Evolutionary conservation across 208 protist genomes (phyloP), one percentile per base, ranked within the genome.

Genomic region (Zelonia costaricensis): DNA sequence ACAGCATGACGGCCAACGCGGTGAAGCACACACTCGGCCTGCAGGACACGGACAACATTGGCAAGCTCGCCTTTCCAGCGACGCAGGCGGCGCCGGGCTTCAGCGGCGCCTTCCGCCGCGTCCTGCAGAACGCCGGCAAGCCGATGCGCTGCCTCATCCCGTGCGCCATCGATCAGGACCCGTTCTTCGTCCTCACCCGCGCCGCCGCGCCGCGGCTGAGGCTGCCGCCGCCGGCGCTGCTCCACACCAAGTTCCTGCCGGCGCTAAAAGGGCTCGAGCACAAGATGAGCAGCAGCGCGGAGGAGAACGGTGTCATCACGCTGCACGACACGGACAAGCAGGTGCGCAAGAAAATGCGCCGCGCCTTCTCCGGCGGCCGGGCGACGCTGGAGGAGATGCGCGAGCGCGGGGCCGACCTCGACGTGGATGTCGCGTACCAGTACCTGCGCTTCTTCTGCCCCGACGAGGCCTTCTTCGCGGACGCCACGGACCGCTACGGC

Each of bases 101-200:
- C 67, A 79, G 82, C 70, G 86, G 66, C 40, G 69, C 96, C 31
- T 99, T 99, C 69, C 79, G 82, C 15, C 76, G 87, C 40, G 94
- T 99, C 12, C 97, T 99, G 55, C 69, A 63, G 35, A 49, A 56
- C 45, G 42, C 38, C 4, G 46, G 31, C 18, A 53, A 38, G 7
- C 83, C 86, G 42, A 70, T 98, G 64, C 74, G 82, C 25, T 99
- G 98, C 79, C 84, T 99, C 25, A 98, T 99, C 54, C 98, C 99
- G 5, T 99, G 98, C 69, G 90, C 92, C 4, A 90, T 98, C 40
- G 91, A 97, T 61, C 93, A 98, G 76, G 99, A 99, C 68, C 98
- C 98, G 2, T 99, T 99, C 80, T 99, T 99, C 85, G 87, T 99
- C 43, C 82, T 99, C 56, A 98, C 98, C 7, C 76, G 98, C 27